Conservation (phyloP, 2,329 filamentous ascomycete species). For the Diaporthe batatas region DNA sequence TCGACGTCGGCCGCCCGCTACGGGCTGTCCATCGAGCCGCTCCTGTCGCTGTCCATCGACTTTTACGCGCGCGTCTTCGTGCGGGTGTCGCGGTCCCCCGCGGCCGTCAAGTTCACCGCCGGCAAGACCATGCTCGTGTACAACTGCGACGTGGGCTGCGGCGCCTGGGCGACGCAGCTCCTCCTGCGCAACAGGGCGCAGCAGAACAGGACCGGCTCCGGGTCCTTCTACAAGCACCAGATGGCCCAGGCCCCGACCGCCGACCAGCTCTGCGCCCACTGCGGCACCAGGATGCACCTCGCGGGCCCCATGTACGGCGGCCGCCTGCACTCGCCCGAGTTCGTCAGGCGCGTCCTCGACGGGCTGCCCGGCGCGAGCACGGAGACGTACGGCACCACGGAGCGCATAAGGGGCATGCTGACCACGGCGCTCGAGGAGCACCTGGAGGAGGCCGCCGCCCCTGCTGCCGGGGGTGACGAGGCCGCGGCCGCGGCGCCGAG, state of each 20-base stretch:
- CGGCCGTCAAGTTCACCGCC: conserved; percentile 89
- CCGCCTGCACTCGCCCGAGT: conserved; percentile 85
- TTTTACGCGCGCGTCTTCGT: conserved; percentile 95
- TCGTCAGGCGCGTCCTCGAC: conserved; percentile 83
- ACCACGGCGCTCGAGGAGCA: conserved; percentile 86
- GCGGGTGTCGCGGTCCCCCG: conserved; percentile 81
- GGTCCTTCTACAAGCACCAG: conserved; percentile 81
- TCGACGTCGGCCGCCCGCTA: conserved; percentile 86
- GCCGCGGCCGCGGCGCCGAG: neutral
- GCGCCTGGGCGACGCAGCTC: conserved; percentile 88
- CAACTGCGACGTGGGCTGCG: conserved; percentile 90
- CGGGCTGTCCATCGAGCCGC: conserved; percentile 88
- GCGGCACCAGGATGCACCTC: conserved; percentile 86
- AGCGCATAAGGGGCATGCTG: conserved; percentile 91
- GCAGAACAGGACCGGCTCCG: conserved; percentile 77
- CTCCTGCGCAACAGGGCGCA: conserved; percentile 77
- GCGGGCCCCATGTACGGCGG: conserved; percentile 96
- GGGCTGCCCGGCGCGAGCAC: conserved; percentile 76
- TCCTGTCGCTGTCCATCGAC: conserved; percentile 94
- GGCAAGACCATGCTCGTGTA: conserved; percentile 95
- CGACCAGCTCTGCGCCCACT: conserved; percentile 81
- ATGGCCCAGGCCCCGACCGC: conserved; percentile 79
- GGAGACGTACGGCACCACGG: conserved; percentile 81
- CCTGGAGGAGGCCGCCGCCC: conserved; percentile 46
- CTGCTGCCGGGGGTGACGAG: conserved; percentile 41